Evolutionary conservation across 73 alveolate genomes (phyloP), one percentile per base, ranked within the genome.

Genomic region (Paramecium tetraurelia): DNA sequence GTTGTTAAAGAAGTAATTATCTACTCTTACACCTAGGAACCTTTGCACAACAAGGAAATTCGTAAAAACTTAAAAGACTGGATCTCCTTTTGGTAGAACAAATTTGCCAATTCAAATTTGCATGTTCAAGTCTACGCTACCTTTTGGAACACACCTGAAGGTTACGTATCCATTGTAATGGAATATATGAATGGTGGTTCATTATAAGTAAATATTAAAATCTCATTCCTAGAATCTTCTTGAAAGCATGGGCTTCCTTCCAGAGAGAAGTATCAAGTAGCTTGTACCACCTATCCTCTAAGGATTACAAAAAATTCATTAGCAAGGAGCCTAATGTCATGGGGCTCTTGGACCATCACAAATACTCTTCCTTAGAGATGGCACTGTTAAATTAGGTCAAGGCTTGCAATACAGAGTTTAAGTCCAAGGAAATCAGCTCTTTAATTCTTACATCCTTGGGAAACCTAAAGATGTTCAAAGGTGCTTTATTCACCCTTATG

Each of bases 21-120:
- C 24, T n/a, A 21, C 20, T 16, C 4, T 53, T 35, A 53, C 22
- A 43, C 16, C 18, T 44, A 80, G 90, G 90, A 80, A 40, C 98
- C 98, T 2, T 63, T 94, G 6, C 63, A 85, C 16, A 84, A 86
- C 58, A 50, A 94, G 50, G 96, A 89, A 41, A 84, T 88, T 92
- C 76, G 98, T 48, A 63, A 95, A 63, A 76, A 88, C 72, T 90
- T 95, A n/a, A 89, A 92, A 69, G 98, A 95, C 20, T 94, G 96
- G 96, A 93, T 95, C 36, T 77, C 92, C 27, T 58, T 46, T 53
- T 95, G 98, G 97, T 88, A 95, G 75, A 80, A 40, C 38, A 80
- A 80, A 46, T 80, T 80, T 21, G 90, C 57, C 43, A 80, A 80
- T 80, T 80, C 90, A 41, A 48, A 48, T 22, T 41, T 80, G 6